Evolutionary conservation across 148 eudicot genomes (phyloP), one percentile per base, ranked within the genome.

Genomic region (Heliamphora exappendiculata): DNA sequence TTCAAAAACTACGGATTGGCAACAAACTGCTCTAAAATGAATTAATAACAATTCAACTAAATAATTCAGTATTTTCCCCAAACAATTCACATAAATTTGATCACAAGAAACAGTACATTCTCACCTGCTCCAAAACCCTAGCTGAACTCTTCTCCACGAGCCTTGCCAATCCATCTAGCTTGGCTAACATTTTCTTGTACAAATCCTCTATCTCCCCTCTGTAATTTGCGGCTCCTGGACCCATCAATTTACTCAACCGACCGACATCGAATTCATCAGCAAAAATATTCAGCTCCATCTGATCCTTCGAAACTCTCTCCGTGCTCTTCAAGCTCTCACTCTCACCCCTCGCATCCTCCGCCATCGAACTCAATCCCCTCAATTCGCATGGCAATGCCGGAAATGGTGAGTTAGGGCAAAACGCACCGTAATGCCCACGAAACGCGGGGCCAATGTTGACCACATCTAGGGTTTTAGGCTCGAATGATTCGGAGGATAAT

Each of bases 361-460:
- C 81, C 84, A 82, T 78, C 7, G 75, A 69, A 78, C 63, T 84
- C 13, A 81, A 78, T 7, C 86, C 89, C 67, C 78, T 78, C 37
- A 84, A 58, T 5, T 82, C 86, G 60, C 86, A 83, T 1, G 83
- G 58, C 81, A 88, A 24, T 7, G 17, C 60, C 0, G 97, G 97
- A 31, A 91, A 74, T 37, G 75, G 75, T 7, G 90, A 87, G 26
- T 62, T 84, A 8, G 95, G 90, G 76, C 78, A 81, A 69, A 91
- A 92, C n/a, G 82, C 69, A 20, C 78, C 82, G 49, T 94, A 94
- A 47, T 91, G 95, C 10, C 88, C 86, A 0, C 97, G 87, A 58
- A 90, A 90, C 11, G 90, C 89, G 2, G 97, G 98, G 0, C 98
- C 95, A 58, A 90, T 85, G 73, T 94, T 94, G 49, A 92, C 82